A percentile compares a stretch with the other conserved stretches of the same genome.
Conservation (phyloP, 1,284 basidiomycete species). For the Ustanciosporium gigantosporum region DNA sequence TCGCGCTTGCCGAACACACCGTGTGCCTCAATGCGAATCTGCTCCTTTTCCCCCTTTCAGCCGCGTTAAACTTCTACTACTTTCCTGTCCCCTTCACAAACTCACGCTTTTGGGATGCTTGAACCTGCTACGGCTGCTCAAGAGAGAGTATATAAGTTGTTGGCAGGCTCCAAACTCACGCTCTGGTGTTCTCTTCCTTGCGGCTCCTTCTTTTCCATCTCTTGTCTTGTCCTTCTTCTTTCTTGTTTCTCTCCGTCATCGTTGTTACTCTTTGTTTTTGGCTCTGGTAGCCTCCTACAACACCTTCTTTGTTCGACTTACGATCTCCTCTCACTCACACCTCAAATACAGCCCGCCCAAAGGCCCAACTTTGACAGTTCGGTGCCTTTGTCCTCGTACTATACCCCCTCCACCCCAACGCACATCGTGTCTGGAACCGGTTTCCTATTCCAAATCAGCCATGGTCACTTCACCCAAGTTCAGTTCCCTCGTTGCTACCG, state of each 20-base stretch:
- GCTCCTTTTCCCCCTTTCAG: neutral
- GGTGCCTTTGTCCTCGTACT: neutral
- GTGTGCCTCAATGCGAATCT: neutral
- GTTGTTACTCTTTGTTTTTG: neutral
- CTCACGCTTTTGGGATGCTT: no score
- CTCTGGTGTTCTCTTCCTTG: neutral
- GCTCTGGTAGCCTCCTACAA: slow-evolving; percentile 1
- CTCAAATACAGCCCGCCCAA: neutral
- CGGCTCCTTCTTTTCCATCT: neutral
- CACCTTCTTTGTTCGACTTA: neutral
- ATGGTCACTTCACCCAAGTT: slow-evolving; percentile 27
- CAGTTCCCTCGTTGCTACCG: slow-evolving; percentile 17
- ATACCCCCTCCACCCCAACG: neutral
- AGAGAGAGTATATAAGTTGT: no score
- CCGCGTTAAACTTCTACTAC: neutral
- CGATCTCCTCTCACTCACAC: neutral
- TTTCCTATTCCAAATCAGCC: neutral
- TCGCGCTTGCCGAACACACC: no score
- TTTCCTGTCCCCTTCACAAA: neutral
- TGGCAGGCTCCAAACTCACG: neutral
- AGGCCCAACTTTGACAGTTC: neutral
- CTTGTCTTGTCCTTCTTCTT: neutral
- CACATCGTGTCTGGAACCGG: neutral
- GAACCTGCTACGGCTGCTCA: no score
- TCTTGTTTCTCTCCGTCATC: no score